Conservation (phyloP, 768 basidiomycete species). For the Kwoniella newhampshirensis region DNA sequence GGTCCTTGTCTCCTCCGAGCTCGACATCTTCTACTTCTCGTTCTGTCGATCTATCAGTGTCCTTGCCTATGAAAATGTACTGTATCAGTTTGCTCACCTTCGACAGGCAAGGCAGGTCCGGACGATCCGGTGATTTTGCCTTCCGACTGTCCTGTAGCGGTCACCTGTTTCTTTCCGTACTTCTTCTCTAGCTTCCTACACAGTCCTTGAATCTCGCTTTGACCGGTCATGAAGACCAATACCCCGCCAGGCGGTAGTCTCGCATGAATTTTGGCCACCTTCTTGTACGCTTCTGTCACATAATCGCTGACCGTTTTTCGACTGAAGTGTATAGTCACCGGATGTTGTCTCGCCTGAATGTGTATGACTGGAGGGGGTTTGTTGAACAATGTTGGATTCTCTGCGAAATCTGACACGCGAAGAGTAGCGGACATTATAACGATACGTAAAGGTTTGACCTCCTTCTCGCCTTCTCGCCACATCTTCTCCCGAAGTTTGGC, state of each 20-base stretch:
- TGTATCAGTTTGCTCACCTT: slow-evolving; percentile 12
- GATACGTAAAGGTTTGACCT: slow-evolving; percentile 72
- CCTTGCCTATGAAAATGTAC: not conserved
- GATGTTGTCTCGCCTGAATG: slow-evolving; percentile 86
- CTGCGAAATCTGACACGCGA: slow-evolving; percentile 85
- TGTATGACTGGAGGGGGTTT: slow-evolving; percentile 86
- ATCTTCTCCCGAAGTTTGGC: slow-evolving; percentile 81
- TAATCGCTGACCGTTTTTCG: slow-evolving; percentile 83
- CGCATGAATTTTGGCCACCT: slow-evolving; percentile 86
- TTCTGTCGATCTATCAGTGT: slow-evolving; percentile 29
- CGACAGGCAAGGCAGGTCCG: slow-evolving; percentile 7
- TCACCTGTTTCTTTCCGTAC: slow-evolving; percentile 65
- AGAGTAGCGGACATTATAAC: slow-evolving; percentile 99
- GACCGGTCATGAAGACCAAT: slow-evolving; percentile 91
- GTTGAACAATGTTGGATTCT: slow-evolving; percentile 77
- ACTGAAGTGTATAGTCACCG: slow-evolving; percentile 92
- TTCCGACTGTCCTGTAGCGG: slow-evolving; percentile 58
- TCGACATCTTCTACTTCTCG: slow-evolving; percentile 55
- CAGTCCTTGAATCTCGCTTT: slow-evolving; percentile 86
- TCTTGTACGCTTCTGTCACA: slow-evolving; percentile 83
- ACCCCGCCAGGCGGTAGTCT: slow-evolving; percentile 90
- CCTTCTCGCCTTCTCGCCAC: slow-evolving; percentile 62
- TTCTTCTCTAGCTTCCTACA: slow-evolving; percentile 76
- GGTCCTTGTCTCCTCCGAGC: slow-evolving; percentile 59
- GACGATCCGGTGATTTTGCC: not conserved